Evolutionary conservation across 306 rosid species (phyloP).

Genomic region (Styphnolobium japonicum): DNA sequence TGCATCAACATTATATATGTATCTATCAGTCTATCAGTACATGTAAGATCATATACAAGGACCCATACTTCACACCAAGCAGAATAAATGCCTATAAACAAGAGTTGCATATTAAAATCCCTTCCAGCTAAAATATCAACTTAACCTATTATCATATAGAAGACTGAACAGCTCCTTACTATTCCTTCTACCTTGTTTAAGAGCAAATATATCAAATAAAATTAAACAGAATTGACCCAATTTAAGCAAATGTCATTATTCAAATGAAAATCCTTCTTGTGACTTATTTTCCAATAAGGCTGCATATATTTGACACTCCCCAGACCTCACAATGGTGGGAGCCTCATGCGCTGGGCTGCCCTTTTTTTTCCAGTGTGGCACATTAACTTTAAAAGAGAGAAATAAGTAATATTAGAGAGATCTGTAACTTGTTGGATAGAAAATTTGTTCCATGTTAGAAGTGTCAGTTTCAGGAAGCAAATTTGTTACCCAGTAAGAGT

Average conservation of each 20-base stretch:
- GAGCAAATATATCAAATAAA: background rate
- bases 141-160: background rate
- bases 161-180: background rate
- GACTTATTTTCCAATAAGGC: background rate
- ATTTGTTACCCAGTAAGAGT: too few species aligned
- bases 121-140: background rate
- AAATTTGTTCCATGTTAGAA: too few species aligned
- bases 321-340: background rate
- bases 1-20: background rate
- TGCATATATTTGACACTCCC: background rate
- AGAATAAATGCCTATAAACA: background rate
- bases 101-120: background rate
- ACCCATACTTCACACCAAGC: background rate
- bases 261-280: background rate
- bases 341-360: background rate
- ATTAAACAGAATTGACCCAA: background rate
- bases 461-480: too few species aligned
- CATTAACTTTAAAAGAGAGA: background rate
- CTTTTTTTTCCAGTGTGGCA: background rate
- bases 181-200: background rate
- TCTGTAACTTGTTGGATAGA: too few species aligned
- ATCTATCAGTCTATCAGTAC: background rate
- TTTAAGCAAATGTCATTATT: background rate
- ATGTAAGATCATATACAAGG: background rate
- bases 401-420: background rate